Percentiles rank a stretch among this genome's conserved stretches.
phyloP scores from a whole-genome alignment of 2,329 filamentous ascomycete species.

The Shiraia bambusicola region DNA sequence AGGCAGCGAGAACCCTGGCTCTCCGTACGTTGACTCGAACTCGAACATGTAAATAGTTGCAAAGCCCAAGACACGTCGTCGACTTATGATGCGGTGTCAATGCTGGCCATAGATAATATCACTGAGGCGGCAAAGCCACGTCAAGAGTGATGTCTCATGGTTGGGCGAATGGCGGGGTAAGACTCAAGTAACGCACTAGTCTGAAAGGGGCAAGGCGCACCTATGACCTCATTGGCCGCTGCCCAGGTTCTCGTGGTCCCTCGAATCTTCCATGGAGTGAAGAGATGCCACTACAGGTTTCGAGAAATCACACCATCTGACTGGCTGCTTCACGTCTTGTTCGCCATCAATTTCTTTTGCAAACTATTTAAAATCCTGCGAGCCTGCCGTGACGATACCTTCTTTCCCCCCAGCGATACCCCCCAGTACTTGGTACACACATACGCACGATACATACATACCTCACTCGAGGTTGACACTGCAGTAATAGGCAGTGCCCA shows the following conservation, averaged over 20 bases:
- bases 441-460: constrained; percentile 10
- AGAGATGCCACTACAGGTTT: constrained; percentile 19
- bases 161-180: too few species aligned
- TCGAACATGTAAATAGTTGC: too few species aligned
- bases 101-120: too few species aligned
- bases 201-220: too few species aligned
- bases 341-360: constrained; percentile 11
- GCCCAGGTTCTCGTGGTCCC: constrained; percentile 3
- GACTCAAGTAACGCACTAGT: too few species aligned
- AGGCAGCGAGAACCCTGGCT: too few species aligned
- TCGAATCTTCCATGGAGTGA: constrained; percentile 29
- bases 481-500: constrained; percentile 9
- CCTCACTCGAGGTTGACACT: constrained; percentile 14
- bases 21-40: too few species aligned
- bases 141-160: too few species aligned
- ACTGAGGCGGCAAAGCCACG: too few species aligned
- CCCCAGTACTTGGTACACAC: too few species aligned
- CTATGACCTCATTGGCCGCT: constrained; percentile 3
- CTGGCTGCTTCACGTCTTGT: constrained; percentile 25
- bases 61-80: too few species aligned
- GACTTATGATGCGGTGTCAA: too few species aligned
- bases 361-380: constrained; percentile 28
- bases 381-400: constrained; percentile 4
- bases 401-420: constrained; percentile 15
- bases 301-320: constrained; percentile 29